A percentile compares a stretch with the other conserved stretches of the same genome.
Evolutionary conservation across 257 asterid genomes (phyloP).

Genomic region (Solanum neorickii): DNA sequence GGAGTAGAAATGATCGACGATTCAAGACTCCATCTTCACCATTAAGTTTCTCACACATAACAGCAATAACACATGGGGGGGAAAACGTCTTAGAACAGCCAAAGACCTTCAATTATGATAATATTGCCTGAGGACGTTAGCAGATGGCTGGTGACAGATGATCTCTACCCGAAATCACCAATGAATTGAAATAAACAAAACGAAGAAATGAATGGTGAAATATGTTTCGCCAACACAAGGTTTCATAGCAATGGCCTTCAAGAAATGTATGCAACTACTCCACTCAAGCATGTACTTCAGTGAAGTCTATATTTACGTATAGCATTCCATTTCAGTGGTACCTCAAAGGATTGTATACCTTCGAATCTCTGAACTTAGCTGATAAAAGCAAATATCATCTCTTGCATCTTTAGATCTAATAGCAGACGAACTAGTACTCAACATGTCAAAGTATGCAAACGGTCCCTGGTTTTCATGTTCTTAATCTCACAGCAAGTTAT

Average conservation of each 20-base stretch:
- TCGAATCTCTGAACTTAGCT: neutral
- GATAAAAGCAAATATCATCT: neutral
- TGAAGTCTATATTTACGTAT: neutral
- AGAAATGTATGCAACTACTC: neutral
- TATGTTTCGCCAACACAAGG: neutral
- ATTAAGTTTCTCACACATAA: neutral
- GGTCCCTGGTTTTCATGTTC: neutral
- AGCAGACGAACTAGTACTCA: neutral
- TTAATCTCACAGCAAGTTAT: too few relatives aligned
- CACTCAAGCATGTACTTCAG: neutral
- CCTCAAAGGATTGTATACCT: neutral
- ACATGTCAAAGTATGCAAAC: neutral
- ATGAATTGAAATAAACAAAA: neutral
- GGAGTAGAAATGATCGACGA: neutral
- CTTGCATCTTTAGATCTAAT: neutral
- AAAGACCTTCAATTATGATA: neutral
- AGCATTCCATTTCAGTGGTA: neutral
- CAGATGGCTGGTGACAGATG: neutral
- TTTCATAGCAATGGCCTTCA: neutral
- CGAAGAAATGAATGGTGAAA: neutral
- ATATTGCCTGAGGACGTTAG: neutral
- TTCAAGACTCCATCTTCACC: neutral
- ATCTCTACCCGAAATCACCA: neutral
- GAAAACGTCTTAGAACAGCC: neutral
- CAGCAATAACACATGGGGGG: neutral